Evolutionary conservation across 1,284 basidiomycete species (phyloP).

Genomic region (Leucoagaricus sp.): DNA sequence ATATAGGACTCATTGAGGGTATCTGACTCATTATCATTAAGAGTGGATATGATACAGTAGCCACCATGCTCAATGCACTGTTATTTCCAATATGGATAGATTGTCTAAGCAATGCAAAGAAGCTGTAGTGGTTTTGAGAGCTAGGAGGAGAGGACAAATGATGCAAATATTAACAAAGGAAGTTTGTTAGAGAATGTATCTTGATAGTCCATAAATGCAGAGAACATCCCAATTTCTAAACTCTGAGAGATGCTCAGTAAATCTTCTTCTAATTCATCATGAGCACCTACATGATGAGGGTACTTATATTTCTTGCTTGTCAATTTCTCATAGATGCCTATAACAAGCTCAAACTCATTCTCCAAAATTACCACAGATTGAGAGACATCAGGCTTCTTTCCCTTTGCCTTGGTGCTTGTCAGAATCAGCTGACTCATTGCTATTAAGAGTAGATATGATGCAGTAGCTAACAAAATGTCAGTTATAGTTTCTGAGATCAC

Average conservation of each 20-base stretch:
- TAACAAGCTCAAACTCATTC: constrained; percentile 93
- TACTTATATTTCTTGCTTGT: constrained; percentile 92
- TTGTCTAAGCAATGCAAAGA: constrained; percentile 60
- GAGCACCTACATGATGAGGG: constrained; percentile 78
- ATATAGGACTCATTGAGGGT: constrained; percentile 93
- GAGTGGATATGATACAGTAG: constrained; percentile 74
- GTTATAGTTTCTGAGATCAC: no score
- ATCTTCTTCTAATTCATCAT: constrained; percentile 4
- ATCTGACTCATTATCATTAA: constrained; percentile 93
- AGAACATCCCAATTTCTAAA: constrained; percentile 70
- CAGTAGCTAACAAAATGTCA: no score
- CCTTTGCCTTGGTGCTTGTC: constrained; percentile 78
- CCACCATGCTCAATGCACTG: constrained; percentile 75
- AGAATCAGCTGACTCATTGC: no score
- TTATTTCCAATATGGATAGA: constrained; percentile 85
- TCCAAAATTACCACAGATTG: constrained; percentile 74
- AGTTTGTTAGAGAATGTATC: constrained; percentile 64
- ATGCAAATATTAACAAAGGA: constrained; percentile 59
- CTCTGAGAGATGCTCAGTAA: constrained; percentile 38
- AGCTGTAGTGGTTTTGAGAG: constrained; percentile 60
- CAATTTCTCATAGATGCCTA: constrained; percentile 92
- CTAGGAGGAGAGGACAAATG: constrained; percentile 60
- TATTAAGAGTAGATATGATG: no score
- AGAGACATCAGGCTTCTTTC: constrained; percentile 70
- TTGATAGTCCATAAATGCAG: constrained; percentile 81